phyloP scores from a whole-genome alignment of 2,329 filamentous ascomycete genomes.

The Coniochaeta sp. region DNA sequence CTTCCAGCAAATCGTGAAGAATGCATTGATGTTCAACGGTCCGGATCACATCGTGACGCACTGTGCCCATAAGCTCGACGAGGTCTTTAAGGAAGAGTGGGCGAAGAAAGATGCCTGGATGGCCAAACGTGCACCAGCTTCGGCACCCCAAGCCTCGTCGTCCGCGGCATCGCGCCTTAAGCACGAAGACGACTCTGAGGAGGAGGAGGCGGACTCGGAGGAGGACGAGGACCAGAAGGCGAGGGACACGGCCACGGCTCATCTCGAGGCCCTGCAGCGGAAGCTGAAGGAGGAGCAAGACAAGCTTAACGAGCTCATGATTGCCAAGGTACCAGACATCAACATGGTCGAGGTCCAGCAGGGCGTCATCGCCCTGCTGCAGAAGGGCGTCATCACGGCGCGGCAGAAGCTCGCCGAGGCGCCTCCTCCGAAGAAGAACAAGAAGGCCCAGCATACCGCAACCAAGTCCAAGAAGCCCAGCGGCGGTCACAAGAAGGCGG shows the following conservation, averaged over 20 bases:
- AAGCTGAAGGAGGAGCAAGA: constrained; percentile 49
- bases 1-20: constrained; percentile 74
- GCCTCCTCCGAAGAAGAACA: constrained; percentile 30
- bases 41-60: constrained; percentile 65
- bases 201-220: constrained; percentile 56
- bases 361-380: constrained; percentile 56
- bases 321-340: constrained; percentile 41
- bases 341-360: constrained; percentile 49
- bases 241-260: constrained; percentile 29
- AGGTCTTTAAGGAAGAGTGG: constrained; percentile 70
- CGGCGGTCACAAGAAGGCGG: constrained; percentile 25
- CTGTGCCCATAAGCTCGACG: constrained; percentile 65
- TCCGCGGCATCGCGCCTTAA: constrained; percentile 56
- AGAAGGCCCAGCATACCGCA: constrained; percentile 52
- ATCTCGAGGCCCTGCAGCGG: constrained; percentile 44
- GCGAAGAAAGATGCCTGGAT: constrained; percentile 75
- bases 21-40: constrained; percentile 86
- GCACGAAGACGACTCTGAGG: constrained; percentile 65
- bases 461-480: constrained; percentile 48
- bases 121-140: constrained; percentile 56
- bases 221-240: constrained; percentile 36
- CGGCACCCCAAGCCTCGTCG: constrained; percentile 35
- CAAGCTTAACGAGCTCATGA: constrained; percentile 48
- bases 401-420: constrained; percentile 52
- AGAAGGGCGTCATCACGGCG: constrained; percentile 67